phyloP scores from a whole-genome alignment of 2,329 filamentous ascomycete species.

The Myrmaecium sp. region DNA sequence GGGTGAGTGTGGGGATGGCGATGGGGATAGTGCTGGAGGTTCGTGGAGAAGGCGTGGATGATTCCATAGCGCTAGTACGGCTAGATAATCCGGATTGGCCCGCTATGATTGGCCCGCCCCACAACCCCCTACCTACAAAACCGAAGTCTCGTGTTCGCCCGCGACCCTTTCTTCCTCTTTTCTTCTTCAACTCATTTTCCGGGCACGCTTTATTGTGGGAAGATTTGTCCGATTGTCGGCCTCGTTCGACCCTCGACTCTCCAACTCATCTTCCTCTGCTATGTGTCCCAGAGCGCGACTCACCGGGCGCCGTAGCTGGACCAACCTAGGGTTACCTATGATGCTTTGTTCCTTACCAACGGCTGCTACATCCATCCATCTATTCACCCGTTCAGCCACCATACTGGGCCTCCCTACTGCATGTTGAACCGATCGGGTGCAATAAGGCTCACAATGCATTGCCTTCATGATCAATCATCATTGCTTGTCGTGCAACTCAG shows the following conservation, averaged over 20 bases:
- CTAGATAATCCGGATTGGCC: conserved; percentile 1
- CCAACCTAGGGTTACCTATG: conserved; percentile 40
- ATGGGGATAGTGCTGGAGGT: conserved; percentile 4
- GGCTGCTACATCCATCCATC: conserved; percentile 48
- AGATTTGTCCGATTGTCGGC: conserved; percentile 20
- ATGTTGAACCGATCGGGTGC: too few species aligned
- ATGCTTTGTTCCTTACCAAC: conserved; percentile 51
- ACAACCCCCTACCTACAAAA: conserved; percentile 2
- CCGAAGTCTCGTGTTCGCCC: background rate
- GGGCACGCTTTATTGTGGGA: conserved; percentile 53
- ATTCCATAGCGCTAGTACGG: conserved; percentile 2
- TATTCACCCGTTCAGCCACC: too few species aligned
- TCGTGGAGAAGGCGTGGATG: conserved; percentile 3
- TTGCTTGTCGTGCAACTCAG: too few species aligned
- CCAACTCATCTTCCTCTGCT: conserved; percentile 43
- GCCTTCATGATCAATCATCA: too few species aligned
- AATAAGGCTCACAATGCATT: too few species aligned
- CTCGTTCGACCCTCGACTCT: conserved; percentile 9
- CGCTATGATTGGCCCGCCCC: conserved; percentile 4
- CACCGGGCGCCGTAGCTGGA: conserved; percentile 46
- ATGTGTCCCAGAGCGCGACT: conserved; percentile 42
- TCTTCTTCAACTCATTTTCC: conserved; percentile 37
- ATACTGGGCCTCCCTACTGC: too few species aligned
- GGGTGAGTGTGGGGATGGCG: conserved; percentile 2
- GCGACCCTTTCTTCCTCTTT: conserved; percentile 8